A percentile compares a stretch with the other conserved stretches of the same genome.
These are phyloP conservation scores for Cystobasidium pallidum DNA, from an alignment of 1,284 basidiomycete species.

Conservation along the genomic window DNA sequence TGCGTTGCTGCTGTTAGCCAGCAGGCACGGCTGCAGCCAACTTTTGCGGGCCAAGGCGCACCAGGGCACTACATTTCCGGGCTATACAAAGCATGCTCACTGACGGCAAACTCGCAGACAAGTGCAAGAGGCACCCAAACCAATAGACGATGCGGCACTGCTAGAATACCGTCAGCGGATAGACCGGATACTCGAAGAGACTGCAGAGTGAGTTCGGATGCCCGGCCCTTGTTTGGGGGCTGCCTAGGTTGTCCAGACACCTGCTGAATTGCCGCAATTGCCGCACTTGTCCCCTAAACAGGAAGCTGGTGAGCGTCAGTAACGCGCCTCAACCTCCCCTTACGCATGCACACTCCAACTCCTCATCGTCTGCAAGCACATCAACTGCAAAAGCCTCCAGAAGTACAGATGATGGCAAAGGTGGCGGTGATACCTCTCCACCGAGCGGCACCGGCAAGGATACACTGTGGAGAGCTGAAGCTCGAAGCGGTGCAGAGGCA, in stretches of 20 bases:
- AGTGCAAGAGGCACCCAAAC: conserved; percentile 30
- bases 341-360: conserved; percentile 6
- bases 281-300: neutral
- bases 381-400: conserved; percentile 19
- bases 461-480: conserved; percentile 40
- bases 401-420: neutral
- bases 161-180: conserved; percentile 30
- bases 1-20: neutral
- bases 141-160: conserved; percentile 38
- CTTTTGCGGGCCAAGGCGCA: conserved; percentile 8
- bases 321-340: conserved; percentile 2
- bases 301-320: conserved; percentile 35
- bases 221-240: neutral
- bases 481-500: conserved; percentile 4
- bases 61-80: neutral
- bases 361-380: conserved; percentile 13
- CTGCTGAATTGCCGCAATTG: too few relatives aligned
- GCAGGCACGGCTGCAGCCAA: neutral
- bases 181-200: conserved; percentile 43
- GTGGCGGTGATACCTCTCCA: neutral
- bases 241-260: neutral
- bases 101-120: neutral
- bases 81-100: neutral
- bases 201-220: conserved; percentile 42
- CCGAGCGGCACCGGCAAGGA: conserved; percentile 17